phyloP scores from a whole-genome alignment of 345 rosid species.

The Brassica juncea region DNA sequence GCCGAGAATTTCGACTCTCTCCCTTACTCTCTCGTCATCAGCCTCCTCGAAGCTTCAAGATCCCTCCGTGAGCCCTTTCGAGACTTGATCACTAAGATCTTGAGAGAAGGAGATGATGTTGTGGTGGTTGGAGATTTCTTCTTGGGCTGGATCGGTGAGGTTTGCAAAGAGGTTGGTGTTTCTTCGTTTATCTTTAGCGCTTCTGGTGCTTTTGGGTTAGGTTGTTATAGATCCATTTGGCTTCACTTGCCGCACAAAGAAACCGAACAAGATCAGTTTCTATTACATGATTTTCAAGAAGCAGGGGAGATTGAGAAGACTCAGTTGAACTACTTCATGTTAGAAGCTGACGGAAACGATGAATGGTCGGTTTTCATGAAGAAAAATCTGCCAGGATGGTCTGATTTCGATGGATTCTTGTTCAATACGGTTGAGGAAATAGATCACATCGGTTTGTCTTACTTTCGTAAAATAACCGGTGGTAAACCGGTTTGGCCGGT shows the following conservation, averaged over 20 bases:
- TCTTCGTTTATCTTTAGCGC: constrained; percentile 51
- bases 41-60: constrained; percentile 58
- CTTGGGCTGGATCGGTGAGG: constrained; percentile 64
- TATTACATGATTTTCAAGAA: constrained; percentile 57
- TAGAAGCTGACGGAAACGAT: constrained; percentile 56
- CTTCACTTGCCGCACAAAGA: constrained; percentile 44
- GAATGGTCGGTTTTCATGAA: constrained; percentile 52
- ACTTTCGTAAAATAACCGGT: constrained; percentile 51
- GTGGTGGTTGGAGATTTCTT: constrained; percentile 57
- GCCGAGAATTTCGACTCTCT: constrained; percentile 68
- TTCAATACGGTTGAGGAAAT: constrained; percentile 65
- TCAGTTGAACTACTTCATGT: constrained; percentile 48
- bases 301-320: constrained; percentile 50
- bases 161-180: constrained; percentile 56
- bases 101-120: constrained; percentile 23
- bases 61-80: constrained; percentile 52
- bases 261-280: constrained; percentile 41
- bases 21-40: constrained; percentile 58
- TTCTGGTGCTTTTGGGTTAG: constrained; percentile 47
- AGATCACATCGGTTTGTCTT: constrained; percentile 51
- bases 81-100: constrained; percentile 28
- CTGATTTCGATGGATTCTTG: constrained; percentile 52
- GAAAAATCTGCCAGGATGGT: constrained; percentile 49
- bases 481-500: constrained; percentile 52
- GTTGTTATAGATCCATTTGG: constrained; percentile 66